phyloP scores from a whole-genome alignment of 495 filamentous ascomycete species.

The Trichoderma virens region DNA sequence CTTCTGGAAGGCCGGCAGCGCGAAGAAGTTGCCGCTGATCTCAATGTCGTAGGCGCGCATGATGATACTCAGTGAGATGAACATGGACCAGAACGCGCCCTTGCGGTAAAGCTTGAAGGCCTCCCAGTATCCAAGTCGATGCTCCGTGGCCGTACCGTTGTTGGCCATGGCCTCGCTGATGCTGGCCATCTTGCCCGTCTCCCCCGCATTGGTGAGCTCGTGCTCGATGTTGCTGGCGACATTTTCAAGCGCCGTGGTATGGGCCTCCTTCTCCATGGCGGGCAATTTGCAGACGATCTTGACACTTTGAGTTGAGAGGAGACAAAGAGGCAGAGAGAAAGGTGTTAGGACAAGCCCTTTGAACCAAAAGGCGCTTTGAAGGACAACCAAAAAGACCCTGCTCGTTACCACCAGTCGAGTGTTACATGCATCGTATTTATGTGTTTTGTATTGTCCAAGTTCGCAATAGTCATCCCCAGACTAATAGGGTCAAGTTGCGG shows the following conservation, averaged over 20 bases:
- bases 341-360: background rate
- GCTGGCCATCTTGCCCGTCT: conserved; percentile 10
- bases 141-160: conserved; percentile 9
- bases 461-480: background rate
- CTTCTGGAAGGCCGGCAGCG: conserved; percentile 25
- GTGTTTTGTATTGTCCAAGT: background rate
- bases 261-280: conserved; percentile 11
- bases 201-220: conserved; percentile 7
- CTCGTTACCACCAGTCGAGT: background rate
- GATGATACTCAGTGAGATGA: conserved; percentile 14
- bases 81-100: conserved; percentile 15
- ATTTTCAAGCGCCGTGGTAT: background rate
- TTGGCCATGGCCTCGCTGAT: conserved; percentile 14
- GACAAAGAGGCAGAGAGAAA: background rate
- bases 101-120: conserved; percentile 11
- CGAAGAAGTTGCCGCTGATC: conserved; percentile 35
- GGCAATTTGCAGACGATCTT: background rate
- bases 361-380: background rate
- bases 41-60: conserved; percentile 23
- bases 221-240: conserved; percentile 5
- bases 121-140: conserved; percentile 12
- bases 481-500: conserved; percentile 4
- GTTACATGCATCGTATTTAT: conserved; percentile 9
- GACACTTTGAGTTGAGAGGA: background rate
- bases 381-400: background rate